phyloP scores from a whole-genome alignment of 805 yeast species.

The Pichia manshurica region DNA sequence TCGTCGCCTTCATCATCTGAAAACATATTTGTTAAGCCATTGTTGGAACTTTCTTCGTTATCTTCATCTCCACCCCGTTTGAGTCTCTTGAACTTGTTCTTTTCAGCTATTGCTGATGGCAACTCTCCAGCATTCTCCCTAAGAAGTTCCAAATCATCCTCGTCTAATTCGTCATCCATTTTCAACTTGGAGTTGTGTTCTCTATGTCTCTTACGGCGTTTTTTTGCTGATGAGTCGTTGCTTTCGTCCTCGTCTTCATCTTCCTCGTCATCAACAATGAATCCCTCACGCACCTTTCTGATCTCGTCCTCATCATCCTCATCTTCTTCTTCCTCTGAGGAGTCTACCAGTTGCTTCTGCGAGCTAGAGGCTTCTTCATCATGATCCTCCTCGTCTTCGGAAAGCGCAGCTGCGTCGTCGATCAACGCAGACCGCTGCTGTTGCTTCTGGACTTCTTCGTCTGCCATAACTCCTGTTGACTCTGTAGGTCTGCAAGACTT shows the following conservation, averaged over 20 bases:
- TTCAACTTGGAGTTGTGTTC: constrained; percentile 20
- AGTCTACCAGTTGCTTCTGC: constrained; percentile 44
- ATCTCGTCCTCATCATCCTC: constrained; percentile 85
- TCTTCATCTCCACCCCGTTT: constrained; percentile 60
- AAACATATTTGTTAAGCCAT: constrained; percentile 61
- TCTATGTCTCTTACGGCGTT: constrained; percentile 39
- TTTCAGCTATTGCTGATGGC: constrained; percentile 34
- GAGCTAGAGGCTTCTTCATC: constrained; percentile 35
- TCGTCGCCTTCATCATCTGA: constrained; percentile 46
- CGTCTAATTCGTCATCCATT: constrained; percentile 66
- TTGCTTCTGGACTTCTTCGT: not conserved
- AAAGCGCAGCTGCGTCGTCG: constrained; percentile 29
- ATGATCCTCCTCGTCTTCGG: constrained; percentile 25
- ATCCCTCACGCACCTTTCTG: constrained; percentile 78
- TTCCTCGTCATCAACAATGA: constrained; percentile 88
- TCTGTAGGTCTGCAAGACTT: not conserved
- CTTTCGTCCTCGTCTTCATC: constrained; percentile 40
- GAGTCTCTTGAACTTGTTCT: constrained; percentile 67
- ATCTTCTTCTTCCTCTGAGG: constrained; percentile 88
- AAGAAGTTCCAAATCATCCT: constrained; percentile 88
- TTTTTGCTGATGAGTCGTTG: constrained; percentile 32
- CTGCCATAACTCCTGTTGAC: constrained; percentile 2
- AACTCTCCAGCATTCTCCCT: constrained; percentile 86
- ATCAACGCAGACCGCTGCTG: constrained; percentile 13
- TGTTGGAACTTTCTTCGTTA: constrained; percentile 19